Base-by-base conservation (phyloP, 352 stramenopile genomes). In the Pythium sp. region DNA sequence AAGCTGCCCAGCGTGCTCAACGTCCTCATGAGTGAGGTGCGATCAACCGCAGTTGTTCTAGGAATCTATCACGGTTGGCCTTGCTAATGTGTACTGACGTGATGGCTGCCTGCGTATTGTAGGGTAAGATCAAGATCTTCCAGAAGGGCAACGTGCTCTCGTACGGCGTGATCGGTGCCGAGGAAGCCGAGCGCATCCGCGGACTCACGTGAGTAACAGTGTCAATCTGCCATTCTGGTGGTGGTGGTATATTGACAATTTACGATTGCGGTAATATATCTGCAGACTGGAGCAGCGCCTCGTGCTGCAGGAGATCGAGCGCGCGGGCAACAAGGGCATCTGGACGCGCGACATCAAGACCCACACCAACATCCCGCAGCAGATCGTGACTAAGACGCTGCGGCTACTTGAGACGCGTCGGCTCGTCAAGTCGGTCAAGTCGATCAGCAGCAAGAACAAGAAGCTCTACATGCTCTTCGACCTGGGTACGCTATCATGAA, bases 401-500 rank as follows among this genome's bases (percentile, higher is more conserved):
- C 98, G 99, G 72, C 78, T 97, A 72, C 77, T 99, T 30, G 98
- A 99, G 77, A 92, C 87, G 62, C 91, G 97, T 12, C 88, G 92
- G 71, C 81, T 99, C 5, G 97, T 99, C 81, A 99, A 99, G 86
- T 97, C 96, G 61, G 96, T 99, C 77, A 99, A 99, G 77, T 98
- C 95, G 9, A 98, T 99, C 51, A 98, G 92, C 55, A 98, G 96
- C 83, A 99, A 99, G 82, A 98, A 97, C 68, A 99, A 99, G 82
- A 99, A 99, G 76, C 80, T 99, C 1, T 99, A 99, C 81, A 99
- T 99, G 94, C 84, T 98, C 3, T 98, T 92, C 70, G 92, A 98
- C 63, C 79, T 98, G 58, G 87, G 88, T 96, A 77, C 28, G 5
- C 57, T 43, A 24, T n/a, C n/a, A 5, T 18, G 36, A 55, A 14